These are phyloP conservation scores for Venturia aucupariae DNA, from an alignment of 2,329 filamentous ascomycete species.

Conservation along the genomic window DNA sequence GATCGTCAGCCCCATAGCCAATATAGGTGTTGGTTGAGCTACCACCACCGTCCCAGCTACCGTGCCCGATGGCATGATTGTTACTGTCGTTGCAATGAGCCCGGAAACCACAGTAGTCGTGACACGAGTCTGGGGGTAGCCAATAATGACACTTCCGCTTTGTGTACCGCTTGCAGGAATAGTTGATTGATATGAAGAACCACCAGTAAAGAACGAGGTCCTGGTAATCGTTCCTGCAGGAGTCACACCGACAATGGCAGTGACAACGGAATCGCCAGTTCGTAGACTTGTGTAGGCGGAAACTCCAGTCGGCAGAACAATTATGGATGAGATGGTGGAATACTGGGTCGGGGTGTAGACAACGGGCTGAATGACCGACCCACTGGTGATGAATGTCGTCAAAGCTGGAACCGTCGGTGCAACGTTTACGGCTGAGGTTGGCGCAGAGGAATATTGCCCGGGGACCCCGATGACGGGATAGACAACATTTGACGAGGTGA, in stretches of 20 bases:
- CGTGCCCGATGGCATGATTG: background rate
- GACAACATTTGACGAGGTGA: background rate
- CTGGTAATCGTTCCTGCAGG: background rate
- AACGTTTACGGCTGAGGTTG: too few relatives aligned
- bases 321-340: background rate
- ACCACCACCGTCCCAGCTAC: background rate
- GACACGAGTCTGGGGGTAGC: background rate
- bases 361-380: too few relatives aligned
- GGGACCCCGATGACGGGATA: background rate
- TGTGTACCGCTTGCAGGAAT: background rate
- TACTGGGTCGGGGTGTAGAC: background rate
- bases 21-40: background rate
- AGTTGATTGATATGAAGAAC: background rate
- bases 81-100: background rate
- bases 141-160: background rate
- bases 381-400: too few relatives aligned
- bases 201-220: background rate
- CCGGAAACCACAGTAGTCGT: background rate
- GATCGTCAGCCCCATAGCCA: background rate
- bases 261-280: background rate
- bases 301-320: background rate
- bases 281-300: background rate
- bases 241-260: background rate
- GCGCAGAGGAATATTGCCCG: too few relatives aligned
- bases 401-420: too few relatives aligned